Evolutionary conservation across 768 basidiomycete genomes (phyloP), one percentile per base, ranked within the genome.

Genomic region (Pleurotus salmoneostramineus): DNA sequence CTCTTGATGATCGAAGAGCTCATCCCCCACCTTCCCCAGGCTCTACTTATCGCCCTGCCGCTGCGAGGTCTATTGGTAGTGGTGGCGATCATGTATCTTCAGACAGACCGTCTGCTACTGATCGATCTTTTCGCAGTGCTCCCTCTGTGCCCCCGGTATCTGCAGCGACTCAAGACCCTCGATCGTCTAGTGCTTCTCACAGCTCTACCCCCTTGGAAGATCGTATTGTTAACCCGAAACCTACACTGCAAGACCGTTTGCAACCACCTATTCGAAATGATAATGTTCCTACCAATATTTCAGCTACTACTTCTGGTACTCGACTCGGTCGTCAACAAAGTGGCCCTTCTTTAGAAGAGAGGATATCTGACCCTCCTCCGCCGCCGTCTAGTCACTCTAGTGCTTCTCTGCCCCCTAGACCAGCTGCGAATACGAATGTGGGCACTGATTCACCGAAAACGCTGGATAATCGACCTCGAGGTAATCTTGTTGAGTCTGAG

Each of bases 261-360:
- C 36, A 42, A 4, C 51, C 51, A 17, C 36, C 51, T 27, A 17
- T 17, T 15, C 44, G 44, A 27, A 27, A 27, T 27, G 21, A 27
- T 27, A 27, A 27, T 27, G 21, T 27, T 27, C 21, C 21, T 27
- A 27, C 21, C 21, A 27, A 27, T 27, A n/a, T n/a, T 27, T 27
- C 21, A 27, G 21, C 21, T 42, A 42, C 40, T 42, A 42, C 40
- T 42, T 10, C 40, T n/a, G 3, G 21, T 27, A 3, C 21, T 27
- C 21, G 21, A 27, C 21, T 27, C 21, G 21, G 21, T 27, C 21
- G 21, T 27, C 21, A 27, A 27, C 21, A 1, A 27, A 27, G 21
- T 27, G 17, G n/a, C 21, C 67, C 73, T 8, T 74, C 65, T 58
- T 64, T 78, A 21, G 77, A 77, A 68, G 76, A 79, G 52, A 73